Conservation (phyloP, 2,329 filamentous ascomycete species). For the Xylaria sp. region DNA sequence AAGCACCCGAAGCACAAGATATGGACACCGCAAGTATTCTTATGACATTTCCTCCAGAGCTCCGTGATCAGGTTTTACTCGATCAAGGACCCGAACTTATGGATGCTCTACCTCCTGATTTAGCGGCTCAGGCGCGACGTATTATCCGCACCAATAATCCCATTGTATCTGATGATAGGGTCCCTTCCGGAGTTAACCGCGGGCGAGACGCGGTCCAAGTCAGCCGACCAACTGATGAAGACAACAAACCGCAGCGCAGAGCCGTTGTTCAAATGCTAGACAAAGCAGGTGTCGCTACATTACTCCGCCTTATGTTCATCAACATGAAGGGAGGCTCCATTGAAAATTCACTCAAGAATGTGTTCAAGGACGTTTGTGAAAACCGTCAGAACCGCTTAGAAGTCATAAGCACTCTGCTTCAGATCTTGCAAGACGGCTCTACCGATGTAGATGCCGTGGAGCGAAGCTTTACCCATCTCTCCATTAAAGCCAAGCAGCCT, state of each 20-base stretch:
- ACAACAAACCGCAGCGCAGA: constrained; percentile 77
- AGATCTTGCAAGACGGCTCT: constrained; percentile 95
- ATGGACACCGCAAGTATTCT: constrained; percentile 96
- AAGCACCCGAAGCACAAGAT: constrained; percentile 65
- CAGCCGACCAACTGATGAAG: constrained; percentile 47
- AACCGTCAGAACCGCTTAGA: constrained; percentile 97
- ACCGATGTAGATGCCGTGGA: constrained; percentile 93
- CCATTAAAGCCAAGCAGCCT: constrained; percentile 86
- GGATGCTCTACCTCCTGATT: constrained; percentile 83
- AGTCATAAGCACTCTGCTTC: constrained; percentile 89
- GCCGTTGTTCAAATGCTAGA: constrained; percentile 96
- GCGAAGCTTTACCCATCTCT: constrained; percentile 92
- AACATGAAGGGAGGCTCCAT: constrained; percentile 84
- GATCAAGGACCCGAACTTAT: constrained; percentile 92
- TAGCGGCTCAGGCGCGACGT: constrained; percentile 86
- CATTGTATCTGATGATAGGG: constrained; percentile 55
- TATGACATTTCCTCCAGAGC: constrained; percentile 83
- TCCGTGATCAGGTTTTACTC: constrained; percentile 87
- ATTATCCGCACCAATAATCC: constrained; percentile 60
- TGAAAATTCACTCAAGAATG: constrained; percentile 83
- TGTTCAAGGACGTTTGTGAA: constrained; percentile 91
- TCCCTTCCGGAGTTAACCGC: constrained; percentile 50
- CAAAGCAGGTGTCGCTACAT: constrained; percentile 93
- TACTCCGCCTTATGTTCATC: constrained; percentile 98
- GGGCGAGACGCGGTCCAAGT: constrained; percentile 42